Evolutionary conservation across 768 basidiomycete species (phyloP), one percentile per base, ranked within the genome.

Genomic region (Naganishia kalamii): DNA sequence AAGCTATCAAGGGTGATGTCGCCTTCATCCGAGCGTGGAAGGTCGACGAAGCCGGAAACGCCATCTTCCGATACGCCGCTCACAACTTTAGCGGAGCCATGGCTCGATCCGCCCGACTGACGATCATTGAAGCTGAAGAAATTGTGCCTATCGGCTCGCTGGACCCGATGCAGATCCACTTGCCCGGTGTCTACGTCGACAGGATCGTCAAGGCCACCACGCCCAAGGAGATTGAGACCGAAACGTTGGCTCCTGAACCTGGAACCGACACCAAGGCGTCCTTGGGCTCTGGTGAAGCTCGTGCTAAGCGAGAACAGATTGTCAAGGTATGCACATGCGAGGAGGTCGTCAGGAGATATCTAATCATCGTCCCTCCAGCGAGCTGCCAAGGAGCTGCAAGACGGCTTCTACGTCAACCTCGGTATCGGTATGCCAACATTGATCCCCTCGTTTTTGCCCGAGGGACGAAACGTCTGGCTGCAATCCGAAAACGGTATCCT

Each of bases 341-440:
- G 86, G 92, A 72, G 91, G 70, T 60, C 67, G 65, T 2, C 49
- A 19, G 29, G 25, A 44, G 35, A 27, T 44, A 13, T n/a, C 60
- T 61, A 27, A 61, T 32, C n/a, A 43, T 43, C n/a, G 19, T n/a
- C 62, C 23, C 29, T 12, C 30, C 29, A 66, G 52, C 44, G 70
- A 65, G 65, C 66, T 35, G 65, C 70, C 32, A 46, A 23, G 15
- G 70, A 71, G 54, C 47, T 69, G 41, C 50, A 69, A 37, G 65
- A 65, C 65, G 65, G 90, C 0, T 90, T 83, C 81, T 87, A 90
- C 68, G 90, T 92, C 67, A 92, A 92, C 69, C 80, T 92, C 63
- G 90, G 90, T 30, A 90, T 92, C 69, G 90, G 90, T 27, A 92
- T 92, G 85, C 90, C 90, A 32, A 92, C 90, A 5, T 83, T 92